Evolutionary conservation across 352 stramenopile species (phyloP), one percentile per base, ranked within the genome.

Genomic region (Pythium monospermum): DNA sequence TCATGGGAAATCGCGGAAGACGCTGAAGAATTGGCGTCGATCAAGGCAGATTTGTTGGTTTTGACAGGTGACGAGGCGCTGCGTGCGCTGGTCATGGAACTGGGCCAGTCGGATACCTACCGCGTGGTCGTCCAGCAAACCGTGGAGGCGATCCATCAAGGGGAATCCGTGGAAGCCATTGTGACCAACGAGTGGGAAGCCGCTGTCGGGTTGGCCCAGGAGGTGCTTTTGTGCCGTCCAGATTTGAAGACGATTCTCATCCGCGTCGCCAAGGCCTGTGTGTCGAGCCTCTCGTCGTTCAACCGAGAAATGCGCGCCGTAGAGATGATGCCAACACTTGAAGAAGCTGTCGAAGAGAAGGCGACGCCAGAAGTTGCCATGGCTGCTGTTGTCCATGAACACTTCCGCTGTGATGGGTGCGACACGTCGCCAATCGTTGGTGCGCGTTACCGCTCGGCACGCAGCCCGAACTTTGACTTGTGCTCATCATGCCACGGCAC

Each of bases 11-110:
- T 85, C 28, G 57, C 71, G 2, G 56, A 68, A 4, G 62, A 77
- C 18, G 67, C 62, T 1, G 39, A 58, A 1, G 71, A 79, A 22
- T 54, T 85, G 16, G 49, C 51, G 6, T 44, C 43, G 11, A 53
- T 87, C 33, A 83, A 82, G 58, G 59, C 57, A 19, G 63, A 85
- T 30, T 42, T 85, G 35, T 47, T 84, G 2, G 40, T 37, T 16
- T 39, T 83, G 19, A 48, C 83, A 22, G n/a, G 59, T n/a, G 58
- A 73, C 25, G 61, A 64, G 4, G 48, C 64, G 37, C 69, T 85
- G 30, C 53, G 66, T 10, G 42, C 40, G 1, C 52, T 25, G 1
- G 48, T 83, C 23, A 57, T 73, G 12, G 54, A 69, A 25, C 18
- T 81, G 21, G 69, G 65, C 30, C 52, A 58, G 0, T 56, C 31